Conservation (phyloP, 306 rosid genomes). For the Cucurbita ficifolia region DNA sequence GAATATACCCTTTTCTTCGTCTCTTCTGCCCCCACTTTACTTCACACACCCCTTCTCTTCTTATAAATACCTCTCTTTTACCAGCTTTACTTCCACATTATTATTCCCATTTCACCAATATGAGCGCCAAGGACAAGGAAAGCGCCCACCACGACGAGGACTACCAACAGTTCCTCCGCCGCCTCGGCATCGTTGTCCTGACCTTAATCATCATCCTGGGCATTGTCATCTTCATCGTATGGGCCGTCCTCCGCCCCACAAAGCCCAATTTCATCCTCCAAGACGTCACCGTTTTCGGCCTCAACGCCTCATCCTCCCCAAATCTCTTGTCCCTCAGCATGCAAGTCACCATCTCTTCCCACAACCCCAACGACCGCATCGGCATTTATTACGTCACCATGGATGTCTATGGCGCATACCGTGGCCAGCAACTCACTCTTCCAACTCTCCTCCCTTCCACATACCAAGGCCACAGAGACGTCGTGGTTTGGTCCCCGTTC, state of each 20-base stretch:
- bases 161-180: conserved; percentile 14
- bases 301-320: conserved; percentile 25
- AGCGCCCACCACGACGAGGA: conserved; percentile 31
- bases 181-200: neutral
- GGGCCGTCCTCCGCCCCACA: conserved; percentile 43
- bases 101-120: neutral
- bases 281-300: conserved; percentile 49
- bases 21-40: neutral
- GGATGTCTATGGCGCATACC: conserved; percentile 36
- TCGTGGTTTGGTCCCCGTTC: conserved; percentile 61
- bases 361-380: conserved; percentile 44
- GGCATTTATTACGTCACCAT: conserved; percentile 39
- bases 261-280: conserved; percentile 49
- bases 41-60: neutral
- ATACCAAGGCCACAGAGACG: conserved; percentile 55
- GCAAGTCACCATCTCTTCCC: conserved; percentile 42
- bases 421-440: conserved; percentile 44
- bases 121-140: conserved; percentile 36
- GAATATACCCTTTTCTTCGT: neutral
- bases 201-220: conserved; percentile 18
- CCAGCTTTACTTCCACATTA: neutral
- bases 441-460: conserved; percentile 27
- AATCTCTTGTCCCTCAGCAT: conserved; percentile 29
- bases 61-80: neutral
- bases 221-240: conserved; percentile 26